Base-by-base conservation (phyloP, 1,284 basidiomycete genomes). In the Rhodofomes roseus region DNA sequence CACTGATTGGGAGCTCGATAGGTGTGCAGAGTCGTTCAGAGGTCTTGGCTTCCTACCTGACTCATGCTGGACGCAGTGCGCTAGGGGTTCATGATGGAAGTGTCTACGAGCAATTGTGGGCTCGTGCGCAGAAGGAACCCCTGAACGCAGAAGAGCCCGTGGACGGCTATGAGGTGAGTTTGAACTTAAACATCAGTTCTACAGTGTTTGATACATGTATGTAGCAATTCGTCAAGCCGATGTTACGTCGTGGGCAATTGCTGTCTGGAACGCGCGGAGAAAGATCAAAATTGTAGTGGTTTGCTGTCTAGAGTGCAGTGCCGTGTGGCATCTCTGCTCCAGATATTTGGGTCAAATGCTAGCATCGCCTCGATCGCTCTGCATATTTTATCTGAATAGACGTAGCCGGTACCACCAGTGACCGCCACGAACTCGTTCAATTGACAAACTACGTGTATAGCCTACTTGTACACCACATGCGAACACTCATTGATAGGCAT, bases 1-100 rank as follows among this genome's bases (percentile, higher is more conserved):
- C 69, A 79, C 83, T 0, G 90, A 93, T 66, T 93, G 88, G 87
- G 85, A 91, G 57, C 74, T 93, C 7, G 82, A 90, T 64, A 88
- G 86, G 83, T 85, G 52, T n/a, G 76, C 60, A 2, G 6, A 1
- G 3, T 25, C 27, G 2, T 23, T 8, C 44, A 23, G 9, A n/a
- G 16, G 20, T 50, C 2, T 37, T 14, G 1, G 44, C 6, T 8
- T 12, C 3, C 34, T 44, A 22, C 16, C 37, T 39, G 11, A 23
- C 43, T 27, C 7, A 20, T 8, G n/a, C n/a, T 2, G n/a, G 25
- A 51, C 9, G 11, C 60, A 82, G 87, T 71, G 81, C 85, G 9
- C 71, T 90, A 22, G 90, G 90, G 2, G 81, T 86, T 12, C 79
- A 80, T 57, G 80, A 88, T 66, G 90, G 90, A 0, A 79, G 79